These are phyloP conservation scores for Sporothrix inflata DNA, from an alignment of 2,329 filamentous ascomycete species.

Conservation along the genomic window DNA sequence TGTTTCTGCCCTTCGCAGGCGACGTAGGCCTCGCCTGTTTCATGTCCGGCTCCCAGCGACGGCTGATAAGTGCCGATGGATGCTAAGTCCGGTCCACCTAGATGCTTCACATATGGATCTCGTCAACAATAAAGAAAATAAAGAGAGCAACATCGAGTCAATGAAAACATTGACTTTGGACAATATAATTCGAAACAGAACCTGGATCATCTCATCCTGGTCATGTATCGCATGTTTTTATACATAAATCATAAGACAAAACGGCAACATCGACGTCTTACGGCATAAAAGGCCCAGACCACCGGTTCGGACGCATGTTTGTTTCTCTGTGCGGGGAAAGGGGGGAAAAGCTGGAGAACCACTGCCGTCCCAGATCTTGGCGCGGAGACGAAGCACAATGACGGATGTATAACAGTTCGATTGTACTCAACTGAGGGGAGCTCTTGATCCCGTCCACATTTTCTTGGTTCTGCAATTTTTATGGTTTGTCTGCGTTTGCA, in stretches of 20 bases:
- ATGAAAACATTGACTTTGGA: no score
- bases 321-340: slow-evolving; percentile 1
- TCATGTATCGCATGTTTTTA: not conserved
- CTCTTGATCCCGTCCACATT: not conserved
- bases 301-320: not conserved
- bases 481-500: not conserved
- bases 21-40: not conserved
- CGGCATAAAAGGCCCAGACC: not conserved
- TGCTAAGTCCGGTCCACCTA: not conserved
- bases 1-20: no score
- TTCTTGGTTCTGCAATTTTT: not conserved
- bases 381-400: not conserved
- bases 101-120: not conserved
- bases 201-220: not conserved
- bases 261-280: not conserved
- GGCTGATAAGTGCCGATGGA: slow-evolving; percentile 15
- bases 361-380: not conserved
- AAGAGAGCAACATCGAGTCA: not conserved
- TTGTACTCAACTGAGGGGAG: not conserved
- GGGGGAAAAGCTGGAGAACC: not conserved
- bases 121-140: not conserved
- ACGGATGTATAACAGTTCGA: not conserved
- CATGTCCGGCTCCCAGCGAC: not conserved
- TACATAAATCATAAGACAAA: not conserved
- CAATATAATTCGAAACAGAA: no score